Evolutionary conservation across 2,329 filamentous ascomycete genomes (phyloP).

Genomic region (Ophiostoma pallidulum): DNA sequence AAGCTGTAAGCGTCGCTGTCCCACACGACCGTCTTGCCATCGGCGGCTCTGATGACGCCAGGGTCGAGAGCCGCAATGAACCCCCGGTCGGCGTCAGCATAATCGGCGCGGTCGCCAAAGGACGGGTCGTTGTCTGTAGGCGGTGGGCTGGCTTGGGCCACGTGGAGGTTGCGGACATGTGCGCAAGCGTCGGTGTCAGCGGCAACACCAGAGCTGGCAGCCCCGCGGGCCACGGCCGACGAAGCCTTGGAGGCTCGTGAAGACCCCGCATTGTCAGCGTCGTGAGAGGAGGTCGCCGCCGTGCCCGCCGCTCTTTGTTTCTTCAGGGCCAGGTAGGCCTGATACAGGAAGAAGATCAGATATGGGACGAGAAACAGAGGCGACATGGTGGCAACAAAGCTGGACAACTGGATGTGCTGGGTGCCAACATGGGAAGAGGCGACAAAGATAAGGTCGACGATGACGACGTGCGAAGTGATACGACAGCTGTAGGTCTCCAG

Average conservation of each 20-base stretch:
- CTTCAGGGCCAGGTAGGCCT: background rate
- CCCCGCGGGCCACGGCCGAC: background rate
- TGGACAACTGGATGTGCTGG: too few relatives aligned
- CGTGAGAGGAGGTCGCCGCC: background rate
- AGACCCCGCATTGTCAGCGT: background rate
- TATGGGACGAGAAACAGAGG: conserved; percentile 2
- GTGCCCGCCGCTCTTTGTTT: background rate
- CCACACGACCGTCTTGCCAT: conserved; percentile 4
- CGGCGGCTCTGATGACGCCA: conserved; percentile 1
- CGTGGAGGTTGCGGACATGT: background rate
- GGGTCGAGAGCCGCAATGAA: background rate
- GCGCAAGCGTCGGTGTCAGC: background rate
- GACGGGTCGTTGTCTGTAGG: conserved; percentile 3
- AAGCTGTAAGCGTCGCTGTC: background rate
- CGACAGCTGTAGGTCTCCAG: too few relatives aligned
- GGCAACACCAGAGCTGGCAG: background rate
- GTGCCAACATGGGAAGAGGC: too few relatives aligned
- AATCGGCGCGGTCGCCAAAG: conserved; percentile 1
- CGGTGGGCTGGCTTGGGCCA: background rate
- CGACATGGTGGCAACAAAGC: background rate
- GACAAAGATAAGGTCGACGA: too few relatives aligned
- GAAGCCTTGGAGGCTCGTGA: background rate
- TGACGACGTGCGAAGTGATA: too few relatives aligned
- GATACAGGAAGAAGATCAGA: conserved; percentile 1
- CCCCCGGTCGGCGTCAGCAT: conserved; percentile 1